phyloP scores from a whole-genome alignment of 768 basidiomycete species.

The Collybia nuda region DNA sequence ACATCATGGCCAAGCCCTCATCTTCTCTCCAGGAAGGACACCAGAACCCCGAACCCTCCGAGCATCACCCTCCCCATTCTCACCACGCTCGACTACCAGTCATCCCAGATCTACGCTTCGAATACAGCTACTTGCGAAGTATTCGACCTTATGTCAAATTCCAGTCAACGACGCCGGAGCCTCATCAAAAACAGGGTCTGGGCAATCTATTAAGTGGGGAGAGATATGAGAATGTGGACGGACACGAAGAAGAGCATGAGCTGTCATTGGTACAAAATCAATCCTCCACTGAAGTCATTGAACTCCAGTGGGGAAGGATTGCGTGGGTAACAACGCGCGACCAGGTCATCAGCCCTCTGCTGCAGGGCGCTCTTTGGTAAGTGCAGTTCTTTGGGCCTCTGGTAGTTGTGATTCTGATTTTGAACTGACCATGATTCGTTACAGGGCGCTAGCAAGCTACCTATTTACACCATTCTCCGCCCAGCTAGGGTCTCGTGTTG shows the following conservation, averaged over 20 bases:
- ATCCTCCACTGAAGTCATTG: slow-evolving; percentile 30
- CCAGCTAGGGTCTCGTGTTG: slow-evolving; percentile 32
- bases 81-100: slow-evolving; percentile 43
- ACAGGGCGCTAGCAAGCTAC: slow-evolving; percentile 45
- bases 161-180: slow-evolving; percentile 9
- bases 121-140: slow-evolving; percentile 66
- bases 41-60: slow-evolving; percentile 5
- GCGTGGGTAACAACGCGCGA: slow-evolving; percentile 66
- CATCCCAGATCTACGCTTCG: slow-evolving; percentile 78
- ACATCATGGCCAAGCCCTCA: slow-evolving; percentile 15
- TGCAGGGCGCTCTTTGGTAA: slow-evolving; percentile 70
- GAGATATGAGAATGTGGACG: slow-evolving; percentile 5
- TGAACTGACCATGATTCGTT: too few relatives aligned
- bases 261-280: neutral
- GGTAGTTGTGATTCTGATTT: neutral
- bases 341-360: slow-evolving; percentile 64
- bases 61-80: slow-evolving; percentile 7
- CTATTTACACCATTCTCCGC: slow-evolving; percentile 41
- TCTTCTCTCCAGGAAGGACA: slow-evolving; percentile 24
- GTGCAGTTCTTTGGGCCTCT: slow-evolving; percentile 16
- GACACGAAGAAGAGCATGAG: slow-evolving; percentile 14
- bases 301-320: slow-evolving; percentile 57
- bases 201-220: slow-evolving; percentile 26
- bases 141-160: slow-evolving; percentile 53
- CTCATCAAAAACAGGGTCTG: neutral